Conservation (phyloP, 2,329 filamentous ascomycete species). For the Pestalotiopsis sp. region DNA sequence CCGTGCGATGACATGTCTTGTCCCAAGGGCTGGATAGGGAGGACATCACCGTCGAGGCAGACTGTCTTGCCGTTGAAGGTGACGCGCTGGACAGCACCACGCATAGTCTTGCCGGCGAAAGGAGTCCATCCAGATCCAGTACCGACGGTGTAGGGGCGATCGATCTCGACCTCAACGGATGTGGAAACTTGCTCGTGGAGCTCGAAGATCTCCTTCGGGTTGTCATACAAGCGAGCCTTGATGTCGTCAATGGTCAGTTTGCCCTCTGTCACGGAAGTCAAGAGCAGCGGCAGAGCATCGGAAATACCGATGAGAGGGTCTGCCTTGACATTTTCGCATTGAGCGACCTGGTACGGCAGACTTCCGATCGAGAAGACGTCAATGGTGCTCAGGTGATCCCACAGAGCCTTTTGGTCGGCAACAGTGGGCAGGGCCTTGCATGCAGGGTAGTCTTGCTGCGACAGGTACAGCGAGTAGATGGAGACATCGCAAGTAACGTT, state of each 20-base stretch:
- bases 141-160: slow-evolving; percentile 67
- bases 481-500: slow-evolving; percentile 82
- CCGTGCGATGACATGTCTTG: slow-evolving; percentile 76
- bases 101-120: slow-evolving; percentile 69
- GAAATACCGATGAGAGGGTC: slow-evolving; percentile 69
- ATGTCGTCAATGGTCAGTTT: slow-evolving; percentile 75
- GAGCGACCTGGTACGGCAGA: slow-evolving; percentile 75
- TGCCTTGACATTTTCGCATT: slow-evolving; percentile 49
- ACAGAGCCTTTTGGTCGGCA: slow-evolving; percentile 72
- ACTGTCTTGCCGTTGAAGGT: slow-evolving; percentile 75
- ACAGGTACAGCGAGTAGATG: slow-evolving; percentile 78
- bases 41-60: slow-evolving; percentile 71
- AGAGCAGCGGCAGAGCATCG: slow-evolving; percentile 73
- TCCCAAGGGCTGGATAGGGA: slow-evolving; percentile 59
- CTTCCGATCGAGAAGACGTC: slow-evolving; percentile 81
- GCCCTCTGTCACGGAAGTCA: slow-evolving; percentile 76
- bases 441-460: slow-evolving; percentile 69
- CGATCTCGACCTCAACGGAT: slow-evolving; percentile 75
- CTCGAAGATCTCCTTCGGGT: slow-evolving; percentile 81
- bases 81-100: slow-evolving; percentile 73
- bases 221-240: slow-evolving; percentile 71
- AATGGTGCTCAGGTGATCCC: slow-evolving; percentile 73
- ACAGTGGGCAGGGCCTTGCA: slow-evolving; percentile 67
- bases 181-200: slow-evolving; percentile 78
- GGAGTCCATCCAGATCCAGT: slow-evolving; percentile 65